phyloP scores from a whole-genome alignment of 352 stramenopile species.

The Blastocystis sp. region DNA sequence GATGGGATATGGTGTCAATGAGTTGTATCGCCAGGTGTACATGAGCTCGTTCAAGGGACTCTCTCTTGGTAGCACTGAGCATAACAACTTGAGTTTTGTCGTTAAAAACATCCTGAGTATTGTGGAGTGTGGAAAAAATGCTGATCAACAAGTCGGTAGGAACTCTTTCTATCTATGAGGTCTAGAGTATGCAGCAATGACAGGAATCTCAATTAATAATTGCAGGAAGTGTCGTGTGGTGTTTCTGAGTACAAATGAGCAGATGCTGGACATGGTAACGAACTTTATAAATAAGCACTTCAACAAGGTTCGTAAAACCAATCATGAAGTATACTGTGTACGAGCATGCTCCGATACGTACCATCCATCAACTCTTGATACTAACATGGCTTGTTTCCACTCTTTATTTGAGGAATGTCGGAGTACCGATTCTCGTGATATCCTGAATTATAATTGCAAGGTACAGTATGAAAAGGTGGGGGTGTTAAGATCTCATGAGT shows the following conservation, averaged over 20 bases:
- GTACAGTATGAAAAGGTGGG: background rate
- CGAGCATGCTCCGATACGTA: background rate
- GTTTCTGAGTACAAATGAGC: slow-evolving; percentile 15
- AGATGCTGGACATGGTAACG: background rate
- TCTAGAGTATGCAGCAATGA: background rate
- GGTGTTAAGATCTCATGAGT: background rate
- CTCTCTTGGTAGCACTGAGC: background rate
- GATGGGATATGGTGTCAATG: background rate
- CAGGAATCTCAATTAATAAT: background rate
- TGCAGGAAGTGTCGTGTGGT: background rate
- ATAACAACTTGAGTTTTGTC: background rate
- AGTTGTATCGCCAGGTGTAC: background rate
- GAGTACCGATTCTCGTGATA: background rate
- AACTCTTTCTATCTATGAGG: background rate
- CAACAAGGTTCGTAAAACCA: background rate
- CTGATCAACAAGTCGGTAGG: background rate
- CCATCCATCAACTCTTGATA: background rate
- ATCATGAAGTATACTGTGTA: background rate
- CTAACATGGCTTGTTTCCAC: background rate
- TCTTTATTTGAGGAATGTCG: background rate
- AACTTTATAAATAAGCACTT: background rate
- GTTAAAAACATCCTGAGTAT: background rate
- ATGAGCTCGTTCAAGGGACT: background rate
- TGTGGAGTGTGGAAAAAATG: background rate
- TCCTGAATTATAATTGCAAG: background rate